Base-by-base conservation (phyloP, 805 yeast genomes). In the Candida dendrica region DNA sequence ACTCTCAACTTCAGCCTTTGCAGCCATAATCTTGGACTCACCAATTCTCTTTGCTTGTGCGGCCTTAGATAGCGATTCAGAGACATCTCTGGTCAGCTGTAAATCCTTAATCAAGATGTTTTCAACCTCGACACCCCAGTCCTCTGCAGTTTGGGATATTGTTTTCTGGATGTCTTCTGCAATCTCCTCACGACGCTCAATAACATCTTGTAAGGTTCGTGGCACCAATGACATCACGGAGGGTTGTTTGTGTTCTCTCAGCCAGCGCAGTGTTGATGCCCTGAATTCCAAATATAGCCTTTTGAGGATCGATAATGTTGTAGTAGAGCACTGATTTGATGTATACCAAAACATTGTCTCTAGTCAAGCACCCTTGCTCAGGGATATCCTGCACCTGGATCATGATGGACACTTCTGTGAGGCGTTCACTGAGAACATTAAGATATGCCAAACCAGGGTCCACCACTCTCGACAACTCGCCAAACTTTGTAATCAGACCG, bases 31-130 rank as follows among this genome's bases (percentile, higher is more conserved):
- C 69, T 81, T 81, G 54, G 81, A 74, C 59, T 81, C 89, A 65
- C 88, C 88, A 46, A 81, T 78, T 60, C 89, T 68, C 64, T 77
- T 77, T 34, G 85, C 81, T 66, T 82, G 84, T 15, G 89, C 85
- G 15, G 87, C 88, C 72, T 76, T 78, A 3, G 86, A 77, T 50
- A 81, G 66, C 3, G 86, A 75, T 39, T 71, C 64, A 39, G 81
- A 75, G 37, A 81, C 81, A 32, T 69, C 68, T 10, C 61, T 57
- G 10, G 80, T 79, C 48, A 81, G 66, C 17, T 64, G 63, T 53
- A 81, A 67, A 58, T 81, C 88, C 64, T 81, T 81, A 57, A 81
- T 81, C 49, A 81, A 67, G 46, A 81, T 78, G 40, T 80, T 70
- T 60, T 81, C 88, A 45, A 81, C 74, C 46, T 69, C 66, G 31